Base-by-base conservation (phyloP, 768 basidiomycete genomes). In the Hebeloma cylindrosporum region DNA sequence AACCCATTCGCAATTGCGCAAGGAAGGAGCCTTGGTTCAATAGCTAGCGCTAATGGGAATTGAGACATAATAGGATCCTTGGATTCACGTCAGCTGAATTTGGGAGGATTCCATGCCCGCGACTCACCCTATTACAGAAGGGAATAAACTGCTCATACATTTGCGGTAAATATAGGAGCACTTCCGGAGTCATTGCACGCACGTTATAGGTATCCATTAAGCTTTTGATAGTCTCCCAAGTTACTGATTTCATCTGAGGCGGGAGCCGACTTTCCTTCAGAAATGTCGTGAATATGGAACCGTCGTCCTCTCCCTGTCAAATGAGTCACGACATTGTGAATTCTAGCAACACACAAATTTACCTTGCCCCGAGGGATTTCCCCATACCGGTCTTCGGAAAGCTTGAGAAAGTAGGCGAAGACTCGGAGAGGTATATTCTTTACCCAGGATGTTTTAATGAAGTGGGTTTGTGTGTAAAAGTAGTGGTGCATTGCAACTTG, bases 401-500 rank as follows among this genome's bases (percentile, higher is more conserved):
- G 62, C 39, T 71, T 71, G 60, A 87, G 65, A 54, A 90, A 82
- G 59, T 89, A 72, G 1, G 70, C 67, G 53, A 87, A 86, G 38
- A 82, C 77, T 13, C 71, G 58, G 25, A 85, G 65, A 5, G 79
- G 69, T 37, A 89, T 71, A 20, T 73, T 76, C 56, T 85, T 77
- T 52, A 83, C 84, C 87, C 87, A 90, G 17, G 68, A 67, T 1
- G 82, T 77, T 65, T 88, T 88, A 64, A 88, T 78, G 52, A 88
- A 90, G 48, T 85, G 83, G 21, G 78, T 67, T 48, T 79, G 78
- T 2, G 83, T 79, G 50, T 82, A 77, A 61, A 87, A 90, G 60
- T 81, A 88, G 59, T 89, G 88, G 48, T 88, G 86, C 41, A 84
- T 79, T 26, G 86, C 83, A 40, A 85, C 74, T 63, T 90, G 88